phyloP scores from a whole-genome alignment of 139 green algal genomes.

The Pleodorina starrii region DNA sequence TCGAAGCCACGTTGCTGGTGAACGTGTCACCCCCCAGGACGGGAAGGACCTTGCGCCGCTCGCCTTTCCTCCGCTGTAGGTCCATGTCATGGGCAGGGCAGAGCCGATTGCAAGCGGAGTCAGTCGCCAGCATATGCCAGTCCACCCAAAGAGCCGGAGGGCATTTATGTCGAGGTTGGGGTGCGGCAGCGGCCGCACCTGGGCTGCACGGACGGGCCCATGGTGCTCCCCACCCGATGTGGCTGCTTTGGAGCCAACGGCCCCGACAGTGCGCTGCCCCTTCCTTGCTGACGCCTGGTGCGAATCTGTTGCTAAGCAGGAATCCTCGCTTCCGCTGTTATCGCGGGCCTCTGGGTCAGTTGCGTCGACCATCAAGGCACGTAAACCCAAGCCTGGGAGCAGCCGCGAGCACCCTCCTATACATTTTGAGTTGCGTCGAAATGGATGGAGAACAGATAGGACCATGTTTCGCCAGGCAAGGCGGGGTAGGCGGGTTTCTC shows the following conservation, averaged over 20 bases:
- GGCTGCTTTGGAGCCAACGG: not conserved
- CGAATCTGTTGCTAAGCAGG: not conserved
- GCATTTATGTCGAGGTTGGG: too few relatives aligned
- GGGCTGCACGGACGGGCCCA: not conserved
- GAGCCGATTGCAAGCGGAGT: too few relatives aligned
- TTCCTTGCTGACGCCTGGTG: not conserved
- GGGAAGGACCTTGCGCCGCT: not conserved
- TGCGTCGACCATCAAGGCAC: not conserved
- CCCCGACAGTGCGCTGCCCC: not conserved
- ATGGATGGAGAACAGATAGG: too few relatives aligned
- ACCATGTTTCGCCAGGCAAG: too few relatives aligned
- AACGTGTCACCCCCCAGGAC: not conserved
- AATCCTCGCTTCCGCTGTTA: not conserved
- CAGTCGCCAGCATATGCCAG: too few relatives aligned
- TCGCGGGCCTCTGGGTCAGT: not conserved
- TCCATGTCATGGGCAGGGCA: too few relatives aligned
- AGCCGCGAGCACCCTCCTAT: too few relatives aligned
- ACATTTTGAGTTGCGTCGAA: too few relatives aligned
- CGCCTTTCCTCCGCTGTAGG: not conserved
- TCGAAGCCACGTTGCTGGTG: slow-evolving; percentile 12
- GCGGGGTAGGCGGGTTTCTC: too few relatives aligned
- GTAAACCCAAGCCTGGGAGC: not conserved
- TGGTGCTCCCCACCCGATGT: not conserved
- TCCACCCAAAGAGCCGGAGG: too few relatives aligned
- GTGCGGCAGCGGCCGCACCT: too few relatives aligned